Base-by-base conservation (phyloP, 2,329 filamentous ascomycete species). In the Claviceps purpurea region DNA sequence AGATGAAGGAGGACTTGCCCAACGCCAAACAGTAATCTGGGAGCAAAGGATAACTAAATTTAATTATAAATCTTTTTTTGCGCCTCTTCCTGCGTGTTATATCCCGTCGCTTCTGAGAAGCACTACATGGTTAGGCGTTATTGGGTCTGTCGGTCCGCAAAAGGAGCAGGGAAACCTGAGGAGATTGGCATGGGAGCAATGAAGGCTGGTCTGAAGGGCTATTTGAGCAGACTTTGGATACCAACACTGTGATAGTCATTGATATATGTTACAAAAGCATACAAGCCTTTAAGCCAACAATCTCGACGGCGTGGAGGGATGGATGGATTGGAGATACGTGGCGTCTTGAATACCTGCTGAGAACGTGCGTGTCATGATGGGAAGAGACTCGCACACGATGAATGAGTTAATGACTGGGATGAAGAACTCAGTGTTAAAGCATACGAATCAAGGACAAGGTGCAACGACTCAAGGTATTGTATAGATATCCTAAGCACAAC, bases 1-100 rank as follows among this genome's bases (percentile, higher is more conserved):
- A 82, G 53, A 44, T 82, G 61, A 74, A 74, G 62, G 74, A 73
- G 53, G 62, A 68, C 24, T 58, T 81, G 40, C 76, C 76, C 4
- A 53, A 61, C 30, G 57, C 38, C 11, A 44, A 54, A 42, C 43
- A 50, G 43, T 52, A 46, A 18, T 16, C 26, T n/a, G 44, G 30
- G 24, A 22, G 10, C 2, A 10, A 34, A 4, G n/a, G 26, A 50
- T 39, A 18, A n/a, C 4, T 3, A 34, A 18, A n/a, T 8, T 43
- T n/a, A 39, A n/a, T 26, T 7, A 14, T 40, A 18, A 22, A 26
- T 41, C 38, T 34, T 22, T 39, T 16, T 14, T 46, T 11, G 30
- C 30, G 30, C 39, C 26, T 51, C 30, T 34, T 37, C 8, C 43
- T 39, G n/a, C 42, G 13, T 14, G n/a, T 53, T 20, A 30, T 30